Evolutionary conservation across 2,329 filamentous ascomycete genomes (phyloP), one percentile per base, ranked within the genome.

Genomic region (Emericellopsis cladophorae): DNA sequence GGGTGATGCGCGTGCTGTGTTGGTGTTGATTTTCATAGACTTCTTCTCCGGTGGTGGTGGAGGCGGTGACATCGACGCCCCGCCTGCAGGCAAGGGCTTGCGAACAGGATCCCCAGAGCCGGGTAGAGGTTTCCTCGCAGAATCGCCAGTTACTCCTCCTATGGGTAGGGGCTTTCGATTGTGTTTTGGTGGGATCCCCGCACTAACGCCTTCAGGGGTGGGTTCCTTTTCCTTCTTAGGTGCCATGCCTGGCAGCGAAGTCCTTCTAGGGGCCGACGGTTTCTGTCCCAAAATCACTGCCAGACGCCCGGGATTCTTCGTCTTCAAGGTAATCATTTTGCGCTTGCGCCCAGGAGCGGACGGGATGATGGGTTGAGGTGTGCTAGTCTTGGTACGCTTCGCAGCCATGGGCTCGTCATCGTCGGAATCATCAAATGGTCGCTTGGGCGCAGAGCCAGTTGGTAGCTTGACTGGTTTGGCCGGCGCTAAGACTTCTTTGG

Each of bases 371-470:
- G 47, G 42, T 3, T 48, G 45, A 14, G 49, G 48, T 2, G 31
- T 34, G 38, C 61, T 58, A 7, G 55, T 52, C 49, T 65, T 66
- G 5, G 60, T 55, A 11, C 62, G 55, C 50, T 66, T 66, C 1
- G 60, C 51, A 22, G 54, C 56, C 26, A 29, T 29, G 2, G 62
- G 62, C 1, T 53, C 47, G 22, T 50, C 47, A 31, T 62, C 60
- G 5, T 58, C 54, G 42, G 60, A 62, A 12, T 64, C 62, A 29
- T 59, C 51, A 3, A 57, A 58, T 15, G 61, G 53, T 14, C 62
- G 54, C 44, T 66, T 66, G 23, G 47, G 42, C 7, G 43, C 4
- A 50, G 45, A 15, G 48, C 36, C 15, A 51, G 52, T 9, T 42
- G 11, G 26, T 18, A 10, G 12, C 10, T 15, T 21, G 35, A 10